Conservation (phyloP, 306 rosid genomes). For the Lablab purpureus region DNA sequence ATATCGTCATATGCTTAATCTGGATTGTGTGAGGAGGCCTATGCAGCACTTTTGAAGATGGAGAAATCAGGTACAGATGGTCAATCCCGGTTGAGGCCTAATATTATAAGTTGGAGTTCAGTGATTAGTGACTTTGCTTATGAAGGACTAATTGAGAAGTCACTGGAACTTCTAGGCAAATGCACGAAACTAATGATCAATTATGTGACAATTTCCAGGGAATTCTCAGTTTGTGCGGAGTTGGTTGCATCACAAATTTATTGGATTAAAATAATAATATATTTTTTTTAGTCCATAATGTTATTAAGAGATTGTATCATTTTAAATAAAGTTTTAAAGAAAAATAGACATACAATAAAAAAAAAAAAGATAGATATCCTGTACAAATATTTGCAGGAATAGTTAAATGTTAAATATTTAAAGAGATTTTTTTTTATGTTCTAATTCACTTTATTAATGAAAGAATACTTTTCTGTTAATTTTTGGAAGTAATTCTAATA, state of each 20-base stretch:
- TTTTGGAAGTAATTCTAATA: no score
- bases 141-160: constrained; percentile 59
- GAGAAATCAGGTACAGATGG: constrained; percentile 43
- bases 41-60: constrained; percentile 61
- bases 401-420: no score
- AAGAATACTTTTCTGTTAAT: no score
- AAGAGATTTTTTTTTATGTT: no score
- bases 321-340: no score
- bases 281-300: no score
- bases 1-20: constrained; percentile 79
- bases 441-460: no score
- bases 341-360: no score
- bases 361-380: no score
- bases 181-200: constrained; percentile 77
- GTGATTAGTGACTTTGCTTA: constrained; percentile 72
- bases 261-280: no score
- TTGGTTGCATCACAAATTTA: constrained; percentile 66
- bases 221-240: constrained; percentile 79
- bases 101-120: constrained; percentile 87
- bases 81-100: constrained; percentile 58
- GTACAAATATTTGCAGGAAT: no score
- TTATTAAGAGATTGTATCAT: no score
- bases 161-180: constrained; percentile 72
- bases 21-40: constrained; percentile 79
- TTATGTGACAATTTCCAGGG: constrained; percentile 68